Evolutionary conservation across 2,329 filamentous ascomycete species (phyloP).

Genomic region (Gremmenia infestans): DNA sequence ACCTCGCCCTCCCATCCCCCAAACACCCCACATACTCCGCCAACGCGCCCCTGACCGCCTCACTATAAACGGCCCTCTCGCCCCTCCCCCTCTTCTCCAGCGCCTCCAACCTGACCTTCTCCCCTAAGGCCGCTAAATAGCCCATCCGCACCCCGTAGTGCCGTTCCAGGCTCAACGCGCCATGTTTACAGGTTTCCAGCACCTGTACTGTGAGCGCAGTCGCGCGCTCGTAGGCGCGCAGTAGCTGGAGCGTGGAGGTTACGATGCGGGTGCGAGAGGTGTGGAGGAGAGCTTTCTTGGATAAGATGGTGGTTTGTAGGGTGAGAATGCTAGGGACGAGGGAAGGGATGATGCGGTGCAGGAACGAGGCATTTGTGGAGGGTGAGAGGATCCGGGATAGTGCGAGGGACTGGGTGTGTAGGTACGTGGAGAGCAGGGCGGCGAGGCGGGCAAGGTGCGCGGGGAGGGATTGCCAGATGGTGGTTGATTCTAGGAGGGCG

Average conservation of each 20-base stretch:
- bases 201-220: conserved; percentile 22
- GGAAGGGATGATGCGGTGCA: conserved; percentile 52
- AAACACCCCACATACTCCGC: too few relatives aligned
- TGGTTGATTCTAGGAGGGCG: conserved; percentile 43
- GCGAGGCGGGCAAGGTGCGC: conserved; percentile 44
- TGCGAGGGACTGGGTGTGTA: conserved; percentile 45
- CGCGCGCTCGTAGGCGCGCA: conserved; percentile 23
- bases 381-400: conserved; percentile 45
- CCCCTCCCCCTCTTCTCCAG: conserved; percentile 20
- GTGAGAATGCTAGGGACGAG: conserved; percentile 39
- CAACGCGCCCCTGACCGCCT: too few relatives aligned
- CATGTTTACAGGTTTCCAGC: conserved; percentile 29
- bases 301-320: conserved; percentile 36
- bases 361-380: conserved; percentile 43
- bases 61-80: conserved; percentile 27
- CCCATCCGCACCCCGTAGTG: conserved; percentile 19
- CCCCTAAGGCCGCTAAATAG: conserved; percentile 15
- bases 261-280: conserved; percentile 35
- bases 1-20: too few relatives aligned
- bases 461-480: conserved; percentile 45
- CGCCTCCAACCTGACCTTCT: conserved; percentile 12
- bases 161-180: conserved; percentile 19
- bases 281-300: conserved; percentile 36
- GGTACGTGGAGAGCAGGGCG: conserved; percentile 42
- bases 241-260: conserved; percentile 24